Evolutionary conservation across 2,329 filamentous ascomycete species (phyloP).

Genomic region (Diplocarpon mali): DNA sequence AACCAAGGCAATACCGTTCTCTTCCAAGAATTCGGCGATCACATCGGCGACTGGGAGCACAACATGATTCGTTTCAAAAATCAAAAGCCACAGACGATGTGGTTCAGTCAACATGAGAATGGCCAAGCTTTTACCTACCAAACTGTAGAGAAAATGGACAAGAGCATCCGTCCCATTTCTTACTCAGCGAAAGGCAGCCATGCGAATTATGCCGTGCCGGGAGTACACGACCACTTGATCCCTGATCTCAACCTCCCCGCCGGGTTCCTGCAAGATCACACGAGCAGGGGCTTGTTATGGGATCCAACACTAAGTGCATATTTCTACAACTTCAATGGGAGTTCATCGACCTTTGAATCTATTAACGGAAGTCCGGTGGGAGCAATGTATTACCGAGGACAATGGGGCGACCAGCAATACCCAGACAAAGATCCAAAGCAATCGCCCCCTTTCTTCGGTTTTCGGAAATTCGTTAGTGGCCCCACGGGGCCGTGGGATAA

Average conservation of each 20-base stretch:
- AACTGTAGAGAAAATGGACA: slow-evolving; percentile 40
- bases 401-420: slow-evolving; percentile 53
- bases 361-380: slow-evolving; percentile 34
- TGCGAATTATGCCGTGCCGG: slow-evolving; percentile 50
- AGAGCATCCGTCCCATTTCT: slow-evolving; percentile 39
- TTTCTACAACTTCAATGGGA: slow-evolving; percentile 40
- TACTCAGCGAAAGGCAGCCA: slow-evolving; percentile 52
- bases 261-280: slow-evolving; percentile 43
- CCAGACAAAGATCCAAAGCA: slow-evolving; percentile 34
- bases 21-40: slow-evolving; percentile 29
- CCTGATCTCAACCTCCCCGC: slow-evolving; percentile 45
- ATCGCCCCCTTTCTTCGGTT: slow-evolving; percentile 31
- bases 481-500: slow-evolving; percentile 53
- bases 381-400: slow-evolving; percentile 45
- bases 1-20: slow-evolving; percentile 26
- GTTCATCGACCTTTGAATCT: slow-evolving; percentile 10
- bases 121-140: slow-evolving; percentile 53
- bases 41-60: slow-evolving; percentile 59
- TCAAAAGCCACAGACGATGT: slow-evolving; percentile 42
- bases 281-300: slow-evolving; percentile 44
- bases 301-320: slow-evolving; percentile 47
- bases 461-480: slow-evolving; percentile 42
- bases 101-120: slow-evolving; percentile 51
- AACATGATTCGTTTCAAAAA: slow-evolving; percentile 54
- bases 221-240: slow-evolving; percentile 52